Evolutionary conservation across 2,329 filamentous ascomycete species (phyloP), one percentile per base, ranked within the genome.

Genomic region (Neonectria faginata): DNA sequence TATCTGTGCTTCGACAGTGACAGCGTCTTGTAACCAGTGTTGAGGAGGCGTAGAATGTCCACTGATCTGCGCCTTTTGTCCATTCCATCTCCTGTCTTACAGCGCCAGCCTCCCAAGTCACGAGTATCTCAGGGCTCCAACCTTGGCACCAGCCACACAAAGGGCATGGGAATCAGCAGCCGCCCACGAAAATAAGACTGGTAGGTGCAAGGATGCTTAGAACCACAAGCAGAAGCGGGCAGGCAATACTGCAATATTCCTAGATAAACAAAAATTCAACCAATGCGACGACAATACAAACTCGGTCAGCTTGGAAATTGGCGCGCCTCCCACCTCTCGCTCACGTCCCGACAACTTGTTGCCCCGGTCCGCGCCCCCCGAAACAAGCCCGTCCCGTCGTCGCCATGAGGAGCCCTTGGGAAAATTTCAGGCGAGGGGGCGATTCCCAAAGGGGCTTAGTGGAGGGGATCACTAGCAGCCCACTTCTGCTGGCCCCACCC

Each of bases 361-460:
- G 48, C 60, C 54, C 55, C 48, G 48, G 54, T 42, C 56, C 62
- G 56, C 57, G 45, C 62, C 56, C 57, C 51, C 18, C 36, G 36
- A 57, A 56, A 59, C 56, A 33, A 52, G 18, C 36, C 53, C 53
- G 60, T 22, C 36, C 53, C 53, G 53, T 22, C 39, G 48, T 54
- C 33, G 54, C 60, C 54, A 62, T 62, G 60, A 53, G 11, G 42
- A 36, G 55, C 25, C 45, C 22, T 33, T 33, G n/a, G 29, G 55
- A 69, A 73, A 75, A 75, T 73, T 66, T 75, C 74, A 75, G 73
- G 74, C 72, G 70, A 75, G 58, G 2, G 2, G 42, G 44, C 73
- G 48, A 66, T 57, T 29, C 71, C 59, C 7, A 47, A 57, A 65
- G 36, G 18, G 59, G 70, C 8, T 65, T 76, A 75, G 73, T 60